phyloP scores from a whole-genome alignment of 1,139 yeast genomes.

The Keqinozyma sinolaborantium region DNA sequence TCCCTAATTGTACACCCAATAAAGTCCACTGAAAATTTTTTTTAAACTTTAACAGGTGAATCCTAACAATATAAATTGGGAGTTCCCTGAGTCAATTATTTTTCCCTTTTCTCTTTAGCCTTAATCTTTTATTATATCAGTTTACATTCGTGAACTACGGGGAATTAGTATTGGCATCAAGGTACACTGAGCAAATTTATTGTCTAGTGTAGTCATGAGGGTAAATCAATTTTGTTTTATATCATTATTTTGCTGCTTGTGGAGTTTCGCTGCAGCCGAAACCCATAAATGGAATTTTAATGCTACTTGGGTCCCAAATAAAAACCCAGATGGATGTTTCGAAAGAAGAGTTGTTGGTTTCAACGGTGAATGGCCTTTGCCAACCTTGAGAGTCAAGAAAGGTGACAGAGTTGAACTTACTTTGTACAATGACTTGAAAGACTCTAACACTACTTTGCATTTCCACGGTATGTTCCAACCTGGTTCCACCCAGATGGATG shows the following conservation, averaged over 20 bases:
- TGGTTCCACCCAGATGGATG: conserved; percentile 65
- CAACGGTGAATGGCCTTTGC: conserved; percentile 73
- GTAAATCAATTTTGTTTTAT: conserved; percentile 7
- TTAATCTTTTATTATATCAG: no score
- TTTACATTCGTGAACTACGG: no score
- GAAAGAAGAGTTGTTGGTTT: conserved; percentile 58
- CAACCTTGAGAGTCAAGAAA: conserved; percentile 58
- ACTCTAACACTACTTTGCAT: conserved; percentile 60
- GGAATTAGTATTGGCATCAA: no score
- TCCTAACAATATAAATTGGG: no score
- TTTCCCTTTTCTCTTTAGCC: no score
- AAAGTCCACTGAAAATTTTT: no score
- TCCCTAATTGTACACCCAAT: no score
- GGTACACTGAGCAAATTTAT: no score
- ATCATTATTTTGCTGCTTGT: conserved; percentile 5
- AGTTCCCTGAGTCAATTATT: no score
- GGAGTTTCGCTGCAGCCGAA: conserved; percentile 24
- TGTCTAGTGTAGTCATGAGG: no score
- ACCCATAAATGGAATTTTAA: conserved; percentile 53
- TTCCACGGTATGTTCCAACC: conserved; percentile 75
- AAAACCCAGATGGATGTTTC: conserved; percentile 59
- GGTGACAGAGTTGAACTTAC: conserved; percentile 61
- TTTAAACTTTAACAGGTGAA: no score
- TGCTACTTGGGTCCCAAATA: conserved; percentile 50
- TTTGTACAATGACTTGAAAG: conserved; percentile 54